A percentile compares a stretch with the other conserved stretches of the same genome.
Evolutionary conservation across 2,329 filamentous ascomycete species (phyloP).

Genomic region (Raffaelea albimanens): DNA sequence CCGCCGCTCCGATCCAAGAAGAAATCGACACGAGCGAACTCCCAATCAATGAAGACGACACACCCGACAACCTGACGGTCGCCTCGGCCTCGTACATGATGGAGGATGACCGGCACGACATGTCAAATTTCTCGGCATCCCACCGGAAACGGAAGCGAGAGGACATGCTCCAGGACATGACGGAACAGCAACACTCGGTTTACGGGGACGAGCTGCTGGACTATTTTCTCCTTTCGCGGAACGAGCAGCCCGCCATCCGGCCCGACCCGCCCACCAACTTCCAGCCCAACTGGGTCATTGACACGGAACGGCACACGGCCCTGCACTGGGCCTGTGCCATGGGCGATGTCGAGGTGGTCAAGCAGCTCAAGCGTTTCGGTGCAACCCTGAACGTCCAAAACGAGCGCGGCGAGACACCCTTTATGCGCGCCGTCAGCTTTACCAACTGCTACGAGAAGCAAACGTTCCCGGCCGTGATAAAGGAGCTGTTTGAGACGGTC

Average conservation of each 20-base stretch:
- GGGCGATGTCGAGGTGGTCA: conserved; percentile 89
- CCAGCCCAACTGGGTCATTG: conserved; percentile 84
- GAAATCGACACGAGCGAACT: conserved; percentile 55
- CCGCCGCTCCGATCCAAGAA: conserved; percentile 37
- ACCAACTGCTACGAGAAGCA: conserved; percentile 95
- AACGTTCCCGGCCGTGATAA: conserved; percentile 76
- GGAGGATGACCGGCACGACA: conserved; percentile 69
- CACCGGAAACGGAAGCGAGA: conserved; percentile 71
- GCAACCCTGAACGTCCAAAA: conserved; percentile 66
- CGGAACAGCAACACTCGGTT: conserved; percentile 76
- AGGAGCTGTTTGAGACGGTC: conserved; percentile 74
- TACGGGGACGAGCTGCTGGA: conserved; percentile 92
- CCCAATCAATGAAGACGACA: conserved; percentile 65
- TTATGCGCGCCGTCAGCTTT: conserved; percentile 91
- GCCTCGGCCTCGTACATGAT: conserved; percentile 74
- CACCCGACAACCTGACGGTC: conserved; percentile 72
- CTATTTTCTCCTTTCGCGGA: conserved; percentile 84
- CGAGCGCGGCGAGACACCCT: conserved; percentile 70
- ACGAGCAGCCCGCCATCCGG: conserved; percentile 60
- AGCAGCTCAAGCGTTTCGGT: conserved; percentile 72
- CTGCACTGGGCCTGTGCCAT: conserved; percentile 97
- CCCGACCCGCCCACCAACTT: conserved; percentile 80
- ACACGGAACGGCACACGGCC: conserved; percentile 84
- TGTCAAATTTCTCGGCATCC: conserved; percentile 52
- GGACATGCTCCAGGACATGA: conserved; percentile 50